Base-by-base conservation (phyloP, 1,139 yeast genomes). In the Yamadazyma triangularis region DNA sequence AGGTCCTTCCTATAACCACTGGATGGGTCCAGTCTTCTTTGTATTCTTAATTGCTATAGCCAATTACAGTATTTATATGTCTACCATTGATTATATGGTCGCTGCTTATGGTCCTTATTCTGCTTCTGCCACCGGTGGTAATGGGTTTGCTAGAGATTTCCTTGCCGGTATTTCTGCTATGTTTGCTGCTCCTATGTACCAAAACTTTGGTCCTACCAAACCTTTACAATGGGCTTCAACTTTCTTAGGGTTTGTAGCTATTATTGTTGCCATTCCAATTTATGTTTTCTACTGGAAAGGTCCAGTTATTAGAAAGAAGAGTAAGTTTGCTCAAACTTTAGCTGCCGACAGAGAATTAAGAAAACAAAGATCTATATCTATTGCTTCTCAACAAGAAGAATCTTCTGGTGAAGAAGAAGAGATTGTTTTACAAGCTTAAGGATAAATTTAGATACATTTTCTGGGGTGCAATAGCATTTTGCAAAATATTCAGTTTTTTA, bases 41-140 rank as follows among this genome's bases (percentile, higher is more conserved):
- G 49, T 57, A 9, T 35, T 42, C n/a, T 41, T 56, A 28, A 58
- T 60, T 40, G 65, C 60, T 11, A 48, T 59, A 26, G 66, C 66
- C 15, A 60, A 60, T 38, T 60, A 41, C 39, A 50, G 60, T 25
- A 60, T 60, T 34, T 60, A 60, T 42, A 56, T 58, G 63, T 51
- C 64, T 12, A 60, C 67, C 13, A 58, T 60, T 31, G 65, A 60
- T 44, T 60, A 58, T 35, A 58, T 60, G 65, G 50, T 59, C 25
- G 60, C 59, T 4, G 59, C 64, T n/a, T 60, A 60, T 34, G 64
- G 64, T 6, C 60, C 58, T n/a, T 59, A 59, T 38, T 53, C 64
- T 19, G 64, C 66, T 3, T 60, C 65, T 11, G 66, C 66, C 7
- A 60, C 67, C 5, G 66, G 66, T 13, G 67, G 67, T 26, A 60